Conservation (phyloP, 108 stramenopile species). For the Stephanodiscus triporus region DNA sequence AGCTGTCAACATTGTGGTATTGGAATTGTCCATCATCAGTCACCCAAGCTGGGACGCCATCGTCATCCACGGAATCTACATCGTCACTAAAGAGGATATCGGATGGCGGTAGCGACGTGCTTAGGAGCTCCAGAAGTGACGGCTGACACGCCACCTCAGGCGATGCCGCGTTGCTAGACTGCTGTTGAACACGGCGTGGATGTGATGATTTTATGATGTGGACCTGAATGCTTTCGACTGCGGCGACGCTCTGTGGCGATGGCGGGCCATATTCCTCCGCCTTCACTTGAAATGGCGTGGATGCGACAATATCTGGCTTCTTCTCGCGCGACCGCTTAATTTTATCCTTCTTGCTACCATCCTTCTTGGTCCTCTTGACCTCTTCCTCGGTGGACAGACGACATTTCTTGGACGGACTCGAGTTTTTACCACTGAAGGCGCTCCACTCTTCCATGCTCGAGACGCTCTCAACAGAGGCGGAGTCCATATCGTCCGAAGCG, state of each 20-base stretch:
- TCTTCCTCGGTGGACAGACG: slow-evolving; percentile 7
- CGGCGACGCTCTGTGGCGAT: background rate
- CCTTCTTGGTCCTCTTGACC: slow-evolving; percentile 10
- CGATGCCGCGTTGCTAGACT: background rate
- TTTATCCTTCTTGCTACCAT: slow-evolving; percentile 7
- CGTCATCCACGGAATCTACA: slow-evolving; percentile 15
- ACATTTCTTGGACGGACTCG: slow-evolving; percentile 1
- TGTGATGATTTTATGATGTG: background rate
- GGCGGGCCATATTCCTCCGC: slow-evolving; percentile 16
- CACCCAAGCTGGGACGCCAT: slow-evolving; percentile 13
- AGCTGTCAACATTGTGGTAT: slow-evolving; percentile 24
- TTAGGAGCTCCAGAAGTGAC: slow-evolving; percentile 28
- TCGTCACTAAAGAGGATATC: slow-evolving; percentile 37
- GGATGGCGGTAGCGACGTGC: slow-evolving; percentile 28
- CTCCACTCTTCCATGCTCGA: slow-evolving; percentile 4
- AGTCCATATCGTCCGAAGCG: background rate
- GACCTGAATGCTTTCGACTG: background rate
- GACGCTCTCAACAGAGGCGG: slow-evolving; percentile 3
- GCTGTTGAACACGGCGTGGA: background rate
- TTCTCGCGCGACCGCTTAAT: background rate
- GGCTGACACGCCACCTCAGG: background rate
- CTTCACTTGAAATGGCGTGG: slow-evolving; percentile 15
- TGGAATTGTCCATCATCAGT: slow-evolving; percentile 16
- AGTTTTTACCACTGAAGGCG: background rate
- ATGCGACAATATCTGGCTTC: background rate